Evolutionary conservation across 1,284 basidiomycete genomes (phyloP).

Genomic region (Omphalotus olearius): DNA sequence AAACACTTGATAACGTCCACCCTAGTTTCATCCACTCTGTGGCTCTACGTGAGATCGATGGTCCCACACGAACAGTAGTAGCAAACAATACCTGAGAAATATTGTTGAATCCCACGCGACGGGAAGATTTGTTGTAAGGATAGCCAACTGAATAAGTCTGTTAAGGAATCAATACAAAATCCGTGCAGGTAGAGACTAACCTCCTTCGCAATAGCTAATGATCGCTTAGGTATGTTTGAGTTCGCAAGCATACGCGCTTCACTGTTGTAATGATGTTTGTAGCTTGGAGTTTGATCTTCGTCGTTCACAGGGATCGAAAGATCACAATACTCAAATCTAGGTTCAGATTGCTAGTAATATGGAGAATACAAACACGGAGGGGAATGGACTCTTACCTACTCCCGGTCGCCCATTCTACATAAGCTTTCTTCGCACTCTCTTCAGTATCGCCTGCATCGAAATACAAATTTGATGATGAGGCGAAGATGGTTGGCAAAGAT

Average conservation of each 20-base stretch:
- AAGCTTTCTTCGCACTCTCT: constrained; percentile 63
- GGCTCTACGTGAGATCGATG: neutral
- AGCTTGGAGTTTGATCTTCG: constrained; percentile 56
- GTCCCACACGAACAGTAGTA: no score
- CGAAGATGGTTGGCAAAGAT: constrained; percentile 67
- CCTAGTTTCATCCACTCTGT: constrained; percentile 81
- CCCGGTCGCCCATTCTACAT: constrained; percentile 75
- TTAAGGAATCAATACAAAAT: neutral
- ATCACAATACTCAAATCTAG: constrained; percentile 81
- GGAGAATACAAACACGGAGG: neutral
- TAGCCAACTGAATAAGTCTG: constrained; percentile 59
- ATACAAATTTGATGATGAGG: constrained; percentile 36
- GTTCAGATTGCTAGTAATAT: neutral
- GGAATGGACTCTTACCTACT: neutral
- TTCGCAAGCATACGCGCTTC: constrained; percentile 77
- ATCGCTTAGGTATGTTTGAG: constrained; percentile 81
- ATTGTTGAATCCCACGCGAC: constrained; percentile 83
- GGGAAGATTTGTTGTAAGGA: constrained; percentile 85
- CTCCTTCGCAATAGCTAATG: constrained; percentile 89
- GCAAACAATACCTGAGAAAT: constrained; percentile 6
- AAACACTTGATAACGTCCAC: constrained; percentile 89
- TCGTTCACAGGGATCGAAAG: constrained; percentile 52
- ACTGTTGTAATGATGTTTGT: constrained; percentile 74
- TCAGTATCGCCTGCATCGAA: constrained; percentile 56
- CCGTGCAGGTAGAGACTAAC: constrained; percentile 30